Evolutionary conservation across 2,329 filamentous ascomycete species (phyloP), one percentile per base, ranked within the genome.

Genomic region (Aphanocladium album): DNA sequence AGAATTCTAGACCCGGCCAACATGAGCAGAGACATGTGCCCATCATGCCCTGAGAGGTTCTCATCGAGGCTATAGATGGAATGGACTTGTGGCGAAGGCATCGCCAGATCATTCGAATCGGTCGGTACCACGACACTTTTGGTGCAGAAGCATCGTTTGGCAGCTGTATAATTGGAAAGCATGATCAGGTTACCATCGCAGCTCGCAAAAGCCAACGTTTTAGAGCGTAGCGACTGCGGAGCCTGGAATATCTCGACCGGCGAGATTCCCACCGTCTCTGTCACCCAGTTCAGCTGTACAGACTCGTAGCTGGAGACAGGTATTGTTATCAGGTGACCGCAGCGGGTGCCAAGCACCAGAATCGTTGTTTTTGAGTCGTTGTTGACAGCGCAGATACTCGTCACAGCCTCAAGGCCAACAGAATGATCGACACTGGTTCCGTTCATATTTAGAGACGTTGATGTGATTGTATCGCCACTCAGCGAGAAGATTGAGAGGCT

Each of bases 61-160:
- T 72, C 65, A 9, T 69, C 67, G 14, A 85, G 69, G 35, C 74
- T 77, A 9, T 77, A 73, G 4, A 80, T 76, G 1, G 78, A 80
- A 56, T 79, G 78, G 12, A 87, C 74, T 2, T 74, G 73, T 2
- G 82, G 79, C 4, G 81, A 76, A 9, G 72, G 67, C 63, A 80
- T 73, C 37, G 74, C 77, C 8, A 74, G 68, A 47, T 83, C 77
- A 37, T 74, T 75, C 1, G 75, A 75, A 65, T 85, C 81, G 2
- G 80, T 80, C 1, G 80, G 73, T 77, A 80, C 84, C 16, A 87
- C 74, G 51, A 74, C 74, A 14, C 76, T 70, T 62, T 77, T 82
- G 2, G 71, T 69, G 52, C 72, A 70, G 57, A 79, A 80, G 23
- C 63, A 69, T 7, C 63, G 64, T 14, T 64, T 46, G 19, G 54